Percentiles rank a stretch among this genome's conserved stretches.
Conservation (phyloP, 345 rosid genomes). For the Eucalyptus camaldulensis region DNA sequence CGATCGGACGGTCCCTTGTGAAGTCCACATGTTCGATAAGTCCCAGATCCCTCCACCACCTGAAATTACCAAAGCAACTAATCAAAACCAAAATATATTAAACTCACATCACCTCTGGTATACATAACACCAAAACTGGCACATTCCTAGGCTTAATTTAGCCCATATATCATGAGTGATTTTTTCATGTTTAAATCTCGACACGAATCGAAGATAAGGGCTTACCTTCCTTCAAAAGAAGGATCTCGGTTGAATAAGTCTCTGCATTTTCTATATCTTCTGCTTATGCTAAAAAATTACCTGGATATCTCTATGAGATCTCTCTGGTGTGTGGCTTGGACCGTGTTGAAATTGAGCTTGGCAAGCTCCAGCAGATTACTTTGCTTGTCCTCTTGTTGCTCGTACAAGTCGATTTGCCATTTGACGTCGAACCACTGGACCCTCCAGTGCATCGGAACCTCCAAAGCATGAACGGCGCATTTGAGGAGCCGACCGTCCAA, state of each 20-base stretch:
- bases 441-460: slow-evolving; percentile 27
- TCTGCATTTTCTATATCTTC: too few species aligned
- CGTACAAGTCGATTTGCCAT: slow-evolving; percentile 17
- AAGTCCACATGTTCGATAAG: slow-evolving; percentile 22
- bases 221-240: too few species aligned
- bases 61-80: background rate
- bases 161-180: background rate
- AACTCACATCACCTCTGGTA: background rate
- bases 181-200: background rate
- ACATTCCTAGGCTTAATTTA: background rate
- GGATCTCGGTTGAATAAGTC: too few species aligned
- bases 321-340: slow-evolving; percentile 30
- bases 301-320: slow-evolving; percentile 28
- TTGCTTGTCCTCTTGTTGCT: background rate
- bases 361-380: slow-evolving; percentile 13
- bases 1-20: slow-evolving; percentile 30
- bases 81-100: background rate
- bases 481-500: background rate
- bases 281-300: background rate
- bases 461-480: slow-evolving; percentile 8
- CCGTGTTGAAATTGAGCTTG: slow-evolving; percentile 26
- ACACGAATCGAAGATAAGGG: background rate
- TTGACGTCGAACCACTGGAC: slow-evolving; percentile 37
- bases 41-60: slow-evolving; percentile 47
- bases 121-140: background rate